Evolutionary conservation across 805 yeast genomes (phyloP), one percentile per base, ranked within the genome.

Genomic region (Ogataea trehaloabstinens): DNA sequence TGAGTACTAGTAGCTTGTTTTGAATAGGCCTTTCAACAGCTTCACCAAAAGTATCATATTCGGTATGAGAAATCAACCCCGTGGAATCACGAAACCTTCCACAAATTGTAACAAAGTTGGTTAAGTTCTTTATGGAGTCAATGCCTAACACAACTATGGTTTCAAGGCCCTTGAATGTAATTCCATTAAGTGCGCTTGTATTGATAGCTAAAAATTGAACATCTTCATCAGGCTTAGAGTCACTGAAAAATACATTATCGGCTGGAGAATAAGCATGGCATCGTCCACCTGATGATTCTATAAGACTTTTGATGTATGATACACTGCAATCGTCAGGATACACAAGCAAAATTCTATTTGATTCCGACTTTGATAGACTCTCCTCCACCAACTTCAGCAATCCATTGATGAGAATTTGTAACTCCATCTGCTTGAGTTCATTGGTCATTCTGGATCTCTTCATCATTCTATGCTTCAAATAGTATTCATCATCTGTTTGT

Each of bases 131-230:
- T 6, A 65, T 45, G 1, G 62, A 41, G 35, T 65, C 66, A 6
- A 58, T 38, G 2, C 70, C 70, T 5, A 64, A 43, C 17, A 58
- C 42, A 12, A 65, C 37, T 1, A 59, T 46, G 5, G 50, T 41
- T 7, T 51, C 40, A n/a, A 62, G 40, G 3, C 55, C 55, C 21
- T 52, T 45, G 35, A 63, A 51, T 1, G 55, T 41, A 16, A 60
- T 12, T 5, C 68, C 66, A 3, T 51, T 35, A 8, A 64, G 35
- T 3, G 52, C 28, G 17, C 52, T 48, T 0, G 56, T 13, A 20
- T 56, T 55, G n/a, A 55, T 41, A 1, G 61, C 34, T 10, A 60
- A 37, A 24, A 60, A 38, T 21, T 55, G 52, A 5, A 33, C 24
- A 1, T 36, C 46, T 3, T 18, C 15, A 5, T 24, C 16, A 10